Evolutionary conservation across 441 rosid species (phyloP), one percentile per base, ranked within the genome.

Genomic region (Populus trichocarpa): DNA sequence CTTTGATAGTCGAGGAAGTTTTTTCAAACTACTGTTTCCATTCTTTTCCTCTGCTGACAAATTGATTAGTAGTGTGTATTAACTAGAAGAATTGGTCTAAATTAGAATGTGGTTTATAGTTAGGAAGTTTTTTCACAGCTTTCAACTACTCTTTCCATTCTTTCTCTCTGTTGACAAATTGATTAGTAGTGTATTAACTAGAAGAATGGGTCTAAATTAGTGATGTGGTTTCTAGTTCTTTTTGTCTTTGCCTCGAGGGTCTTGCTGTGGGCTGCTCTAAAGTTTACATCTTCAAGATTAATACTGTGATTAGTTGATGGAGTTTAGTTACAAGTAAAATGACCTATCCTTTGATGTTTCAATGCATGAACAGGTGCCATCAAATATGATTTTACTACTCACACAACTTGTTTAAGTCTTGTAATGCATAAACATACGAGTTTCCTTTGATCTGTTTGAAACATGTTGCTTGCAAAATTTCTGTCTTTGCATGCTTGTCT

Each of bases 391-490:
- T 65, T 32, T 11, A 30, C 30, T 50, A 32, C 14, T 4, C 25
- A 13, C 8, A 18, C 11, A 71, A 61, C 12, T 18, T 26, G n/a
- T 22, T 11, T 4, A 32, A 28, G 28, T 53, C 3, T 32, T 22
- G 33, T 13, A 53, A 28, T 33, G n/a, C 63, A 72, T 72, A 25
- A 22, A 20, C 25, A 18, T 10, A 7, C 7, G 4, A 23, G 38
- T 69, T 38, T 57, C 40, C 10, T 6, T 23, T 69, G 40, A 10
- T 57, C 57, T 71, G 26, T 53, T 78, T 35, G 23, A 72, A 59
- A 26, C 67, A 20, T 72, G 28, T 59, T 69, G 35, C 71, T 23
- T 53, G 26, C 32, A 75, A n/a, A 68, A 75, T 70, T 74, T 76
- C 26, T 42, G 12, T 23, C n/a, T n/a, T 65, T 18, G 10, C 20